phyloP scores from a whole-genome alignment of 2,329 filamentous ascomycete species.

The Didymella sp. region DNA sequence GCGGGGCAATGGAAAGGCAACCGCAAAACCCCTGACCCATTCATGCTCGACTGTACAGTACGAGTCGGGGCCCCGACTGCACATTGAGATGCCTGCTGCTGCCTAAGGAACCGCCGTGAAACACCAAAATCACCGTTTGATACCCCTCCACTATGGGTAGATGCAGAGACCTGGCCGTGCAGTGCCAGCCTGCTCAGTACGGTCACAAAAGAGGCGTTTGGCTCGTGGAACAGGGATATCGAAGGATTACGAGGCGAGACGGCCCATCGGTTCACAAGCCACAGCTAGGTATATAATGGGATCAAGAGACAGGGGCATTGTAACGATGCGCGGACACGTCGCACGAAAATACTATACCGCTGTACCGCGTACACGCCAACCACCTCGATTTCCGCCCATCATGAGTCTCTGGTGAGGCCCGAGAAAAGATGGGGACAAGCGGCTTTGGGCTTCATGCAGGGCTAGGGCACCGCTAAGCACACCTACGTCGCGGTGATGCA shows the following conservation, averaged over 20 bases:
- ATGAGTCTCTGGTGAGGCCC: constrained; percentile 4
- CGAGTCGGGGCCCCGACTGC: constrained; percentile 8
- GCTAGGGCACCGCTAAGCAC: neutral
- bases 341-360: constrained; percentile 11
- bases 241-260: constrained; percentile 19
- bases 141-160: neutral
- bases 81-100: neutral
- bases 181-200: neutral
- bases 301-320: constrained; percentile 13
- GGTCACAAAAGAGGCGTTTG: constrained; percentile 11
- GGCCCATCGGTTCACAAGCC: constrained; percentile 15
- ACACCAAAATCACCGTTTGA: constrained; percentile 5
- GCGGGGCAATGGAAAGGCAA: constrained; percentile 13
- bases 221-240: constrained; percentile 16
- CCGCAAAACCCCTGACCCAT: constrained; percentile 8
- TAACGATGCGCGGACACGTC: constrained; percentile 2
- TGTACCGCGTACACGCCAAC: constrained; percentile 6
- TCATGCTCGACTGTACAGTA: constrained; percentile 1
- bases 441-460: constrained; percentile 14
- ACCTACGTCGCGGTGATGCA: constrained; percentile 20
- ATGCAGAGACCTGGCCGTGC: constrained; percentile 2
- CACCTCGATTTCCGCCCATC: constrained; percentile 12
- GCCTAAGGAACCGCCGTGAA: constrained; percentile 2
- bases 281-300: constrained; percentile 13
- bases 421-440: constrained; percentile 5